Evolutionary conservation across 305 asterid genomes (phyloP).

Genomic region (Lippia alba): DNA sequence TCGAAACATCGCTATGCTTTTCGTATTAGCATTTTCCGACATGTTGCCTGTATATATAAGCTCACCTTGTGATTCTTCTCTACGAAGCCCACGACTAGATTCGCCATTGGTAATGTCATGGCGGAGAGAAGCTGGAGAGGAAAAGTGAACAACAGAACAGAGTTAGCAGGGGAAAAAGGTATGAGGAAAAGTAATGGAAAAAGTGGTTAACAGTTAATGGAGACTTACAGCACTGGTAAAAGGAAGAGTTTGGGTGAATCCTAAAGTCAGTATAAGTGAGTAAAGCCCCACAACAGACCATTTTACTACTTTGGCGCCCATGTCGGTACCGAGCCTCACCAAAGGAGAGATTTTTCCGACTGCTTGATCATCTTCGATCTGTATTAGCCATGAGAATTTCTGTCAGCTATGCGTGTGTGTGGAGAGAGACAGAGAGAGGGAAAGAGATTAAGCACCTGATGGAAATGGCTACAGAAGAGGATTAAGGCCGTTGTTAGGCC

Average conservation of each 20-base stretch:
- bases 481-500: slow-evolving; percentile 66
- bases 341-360: slow-evolving; percentile 69
- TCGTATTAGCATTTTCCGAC: neutral
- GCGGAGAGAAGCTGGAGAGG: slow-evolving; percentile 51
- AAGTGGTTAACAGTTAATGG: neutral
- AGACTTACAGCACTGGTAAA: slow-evolving; percentile 55
- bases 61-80: slow-evolving; percentile 61
- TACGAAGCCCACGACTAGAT: slow-evolving; percentile 54
- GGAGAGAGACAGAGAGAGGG: neutral
- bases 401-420: neutral
- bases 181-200: neutral
- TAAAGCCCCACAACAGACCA: slow-evolving; percentile 51
- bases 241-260: slow-evolving; percentile 56
- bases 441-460: slow-evolving; percentile 33
- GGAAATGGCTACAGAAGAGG: slow-evolving; percentile 76
- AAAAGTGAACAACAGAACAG: neutral
- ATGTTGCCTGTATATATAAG: neutral
- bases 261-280: slow-evolving; percentile 45
- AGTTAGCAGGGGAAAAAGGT: neutral
- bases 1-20: neutral
- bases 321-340: slow-evolving; percentile 64
- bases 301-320: slow-evolving; percentile 57
- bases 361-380: slow-evolving; percentile 63
- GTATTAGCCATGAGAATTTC: neutral
- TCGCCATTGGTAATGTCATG: slow-evolving; percentile 62